Percentiles rank a stretch among this genome's conserved stretches.
Evolutionary conservation across 768 basidiomycete genomes (phyloP).

Genomic region (Lactarius akahatsu): DNA sequence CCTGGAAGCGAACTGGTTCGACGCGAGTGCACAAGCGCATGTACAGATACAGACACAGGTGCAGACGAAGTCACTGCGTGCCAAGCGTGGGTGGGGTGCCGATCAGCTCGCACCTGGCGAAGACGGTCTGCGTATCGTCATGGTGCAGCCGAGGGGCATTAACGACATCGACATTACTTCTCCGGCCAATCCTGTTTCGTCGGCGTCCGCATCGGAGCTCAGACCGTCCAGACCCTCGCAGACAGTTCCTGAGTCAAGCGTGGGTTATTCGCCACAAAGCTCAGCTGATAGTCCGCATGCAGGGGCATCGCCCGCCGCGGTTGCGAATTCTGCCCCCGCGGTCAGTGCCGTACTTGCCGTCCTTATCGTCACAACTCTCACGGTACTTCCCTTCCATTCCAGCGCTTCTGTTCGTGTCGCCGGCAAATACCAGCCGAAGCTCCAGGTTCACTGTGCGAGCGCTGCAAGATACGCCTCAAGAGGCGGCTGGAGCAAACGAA

Average conservation of each 20-base stretch:
- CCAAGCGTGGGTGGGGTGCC: constrained; percentile 11
- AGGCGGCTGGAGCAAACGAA: constrained; percentile 46
- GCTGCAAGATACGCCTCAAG: constrained; percentile 47
- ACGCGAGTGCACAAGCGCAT: constrained; percentile 14
- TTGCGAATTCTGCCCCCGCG: neutral
- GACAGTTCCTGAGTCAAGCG: constrained; percentile 3
- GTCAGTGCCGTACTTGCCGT: constrained; percentile 3
- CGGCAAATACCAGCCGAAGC: constrained; percentile 36
- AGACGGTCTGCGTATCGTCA: constrained; percentile 19
- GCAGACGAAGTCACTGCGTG: constrained; percentile 9
- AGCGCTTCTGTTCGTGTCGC: constrained; percentile 38
- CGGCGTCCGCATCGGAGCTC: neutral
- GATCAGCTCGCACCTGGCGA: constrained; percentile 3
- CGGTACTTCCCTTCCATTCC: neutral
- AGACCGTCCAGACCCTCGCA: neutral
- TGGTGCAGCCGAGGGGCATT: constrained; percentile 20
- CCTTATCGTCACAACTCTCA: neutral
- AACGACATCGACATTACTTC: neutral
- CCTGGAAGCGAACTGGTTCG: constrained; percentile 13
- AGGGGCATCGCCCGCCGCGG: neutral
- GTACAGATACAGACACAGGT: constrained; percentile 4
- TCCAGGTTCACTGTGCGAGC: constrained; percentile 42
- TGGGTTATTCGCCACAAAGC: neutral
- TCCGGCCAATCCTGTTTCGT: neutral
- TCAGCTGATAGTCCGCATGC: neutral